phyloP scores from a whole-genome alignment of 176 grass and related monocot genomes.

The Rhipidocladum racemiflorum region DNA sequence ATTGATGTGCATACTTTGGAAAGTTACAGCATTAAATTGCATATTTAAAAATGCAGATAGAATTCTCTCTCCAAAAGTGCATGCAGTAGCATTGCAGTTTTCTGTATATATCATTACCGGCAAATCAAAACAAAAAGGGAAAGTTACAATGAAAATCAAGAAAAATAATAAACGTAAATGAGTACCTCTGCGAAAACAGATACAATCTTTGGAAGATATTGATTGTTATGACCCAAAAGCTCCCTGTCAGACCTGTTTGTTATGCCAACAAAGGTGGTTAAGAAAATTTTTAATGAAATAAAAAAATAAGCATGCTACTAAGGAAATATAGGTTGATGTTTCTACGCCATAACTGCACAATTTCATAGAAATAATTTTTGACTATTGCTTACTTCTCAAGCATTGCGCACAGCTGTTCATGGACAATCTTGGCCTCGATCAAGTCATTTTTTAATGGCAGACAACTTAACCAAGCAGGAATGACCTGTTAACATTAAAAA shows the following conservation, averaged over 20 bases:
- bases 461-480: slow-evolving; percentile 69
- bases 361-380: neutral
- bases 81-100: neutral
- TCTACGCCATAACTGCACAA: neutral
- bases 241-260: slow-evolving; percentile 60
- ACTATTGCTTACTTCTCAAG: slow-evolving; percentile 64
- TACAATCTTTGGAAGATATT: slow-evolving; percentile 66
- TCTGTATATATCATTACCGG: neutral
- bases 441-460: slow-evolving; percentile 76
- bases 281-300: neutral
- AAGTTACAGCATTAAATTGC: neutral
- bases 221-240: slow-evolving; percentile 69
- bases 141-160: neutral
- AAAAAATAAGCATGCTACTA: neutral
- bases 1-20: neutral
- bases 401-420: slow-evolving; percentile 68
- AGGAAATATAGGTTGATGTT: neutral
- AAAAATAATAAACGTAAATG: neutral
- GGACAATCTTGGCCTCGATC: slow-evolving; percentile 78
- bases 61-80: slow-evolving; percentile 2
- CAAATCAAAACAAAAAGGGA: slow-evolving; percentile 2
- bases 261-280: neutral
- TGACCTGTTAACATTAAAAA: slow-evolving; percentile 43
- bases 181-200: slow-evolving; percentile 70
- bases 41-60: neutral